Percentiles rank a stretch among this genome's conserved stretches.
These are phyloP conservation scores for Blastobotrys buckinghamii DNA, from an alignment of 1,139 yeast genomes.

Conservation along the genomic window DNA sequence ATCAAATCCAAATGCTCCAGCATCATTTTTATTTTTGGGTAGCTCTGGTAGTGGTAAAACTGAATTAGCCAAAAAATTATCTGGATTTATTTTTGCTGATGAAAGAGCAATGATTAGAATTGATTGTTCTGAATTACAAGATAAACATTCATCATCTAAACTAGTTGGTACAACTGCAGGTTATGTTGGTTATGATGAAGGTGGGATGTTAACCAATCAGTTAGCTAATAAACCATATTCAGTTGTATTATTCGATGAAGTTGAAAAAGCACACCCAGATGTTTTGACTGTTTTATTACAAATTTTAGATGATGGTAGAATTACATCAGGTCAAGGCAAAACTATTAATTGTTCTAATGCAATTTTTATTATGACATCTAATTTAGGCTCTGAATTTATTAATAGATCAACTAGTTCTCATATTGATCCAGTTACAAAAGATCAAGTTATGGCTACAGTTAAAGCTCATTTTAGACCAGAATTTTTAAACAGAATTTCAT, in stretches of 20 bases:
- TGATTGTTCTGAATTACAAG: slow-evolving; percentile 94
- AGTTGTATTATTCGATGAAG: slow-evolving; percentile 91
- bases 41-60: slow-evolving; percentile 98
- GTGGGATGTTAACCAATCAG: slow-evolving; percentile 93
- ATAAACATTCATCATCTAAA: slow-evolving; percentile 92
- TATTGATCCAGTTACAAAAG: slow-evolving; percentile 60
- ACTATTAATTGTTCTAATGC: slow-evolving; percentile 88
- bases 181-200: slow-evolving; percentile 96
- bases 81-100: slow-evolving; percentile 92
- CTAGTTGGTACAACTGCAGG: slow-evolving; percentile 98
- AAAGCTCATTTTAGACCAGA: slow-evolving; percentile 94
- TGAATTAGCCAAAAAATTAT: slow-evolving; percentile 91
- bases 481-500: slow-evolving; percentile 90
- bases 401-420: slow-evolving; percentile 51
- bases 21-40: slow-evolving; percentile 92
- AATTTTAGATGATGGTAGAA: slow-evolving; percentile 92
- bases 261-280: slow-evolving; percentile 99
- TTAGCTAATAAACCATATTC: slow-evolving; percentile 89
- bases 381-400: slow-evolving; percentile 90
- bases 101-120: slow-evolving; percentile 95
- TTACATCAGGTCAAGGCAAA: slow-evolving; percentile 91
- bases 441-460: slow-evolving; percentile 79
- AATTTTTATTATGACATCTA: slow-evolving; percentile 93
- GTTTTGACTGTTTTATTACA: slow-evolving; percentile 88
- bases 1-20: slow-evolving; percentile 93